Base-by-base conservation (phyloP, 345 rosid species). In the Abelmoschus esculentus region DNA sequence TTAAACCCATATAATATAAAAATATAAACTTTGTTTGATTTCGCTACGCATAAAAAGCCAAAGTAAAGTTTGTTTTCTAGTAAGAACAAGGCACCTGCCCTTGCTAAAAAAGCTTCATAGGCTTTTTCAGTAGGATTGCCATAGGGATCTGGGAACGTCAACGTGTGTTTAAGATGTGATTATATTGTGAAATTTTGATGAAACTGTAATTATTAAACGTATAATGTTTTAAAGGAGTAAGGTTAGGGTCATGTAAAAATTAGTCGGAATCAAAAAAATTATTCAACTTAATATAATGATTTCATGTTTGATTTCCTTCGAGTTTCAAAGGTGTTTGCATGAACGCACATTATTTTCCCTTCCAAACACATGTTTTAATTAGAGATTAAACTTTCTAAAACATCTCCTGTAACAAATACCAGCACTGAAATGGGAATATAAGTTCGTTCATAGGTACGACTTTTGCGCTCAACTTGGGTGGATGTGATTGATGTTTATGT, bases 391-490 rank as follows among this genome's bases (percentile, higher is more conserved):
- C 26, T 61, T 61, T 36, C 14, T 9, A 19, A 36, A 36, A 36
- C 66, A 61, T 53, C 28, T 53, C 57, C 17, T 53, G 12, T 7
- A 4, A 17, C 40, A n/a, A 17, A 6, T 11, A 57, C 2, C 1
- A 28, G 28, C 7, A 57, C 13, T 56, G 31, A 57, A 57, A 57
- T 26, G 11, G n/a, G 36, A 57, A 57, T 57, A 8, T 26, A 28
- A 3, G 18, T 15, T 13, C 11, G 69, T 46, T 65, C 40, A 9
- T 46, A 28, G 55, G 56, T 66, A 53, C 56, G 40, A 47, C 40
- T 13, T 66, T 47, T 66, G 38, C 56, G 40, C 22, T 66, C 40
- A 28, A 28, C 69, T 66, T 66, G 42, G 42, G 69, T 3, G 69
- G 56, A 17, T 47, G 22, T 47, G 56, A 47, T 47, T 66, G 70